These are phyloP conservation scores for Anthracocystis walkeri DNA, from an alignment of 1,284 basidiomycete species.

Conservation along the genomic window DNA sequence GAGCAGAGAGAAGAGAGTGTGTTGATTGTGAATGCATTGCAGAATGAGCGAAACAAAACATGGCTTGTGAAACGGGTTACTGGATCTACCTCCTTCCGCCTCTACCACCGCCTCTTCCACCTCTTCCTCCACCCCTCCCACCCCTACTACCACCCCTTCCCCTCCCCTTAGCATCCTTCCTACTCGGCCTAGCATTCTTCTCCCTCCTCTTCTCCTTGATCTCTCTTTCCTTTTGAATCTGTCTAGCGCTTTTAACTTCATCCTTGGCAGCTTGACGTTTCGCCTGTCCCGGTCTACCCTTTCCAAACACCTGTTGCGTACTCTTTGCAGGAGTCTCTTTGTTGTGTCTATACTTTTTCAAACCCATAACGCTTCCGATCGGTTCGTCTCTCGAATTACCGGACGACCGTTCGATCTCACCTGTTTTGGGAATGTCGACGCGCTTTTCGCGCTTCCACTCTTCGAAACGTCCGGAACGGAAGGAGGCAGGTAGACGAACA, in stretches of 20 bases:
- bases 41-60: background rate
- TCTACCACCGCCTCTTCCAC: slow-evolving; percentile 9
- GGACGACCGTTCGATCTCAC: slow-evolving; percentile 76
- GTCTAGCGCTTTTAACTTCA: slow-evolving; percentile 58
- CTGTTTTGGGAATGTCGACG: slow-evolving; percentile 80
- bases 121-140: slow-evolving; percentile 9
- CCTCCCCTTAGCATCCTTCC: slow-evolving; percentile 29
- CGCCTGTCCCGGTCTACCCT: slow-evolving; percentile 48
- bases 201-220: slow-evolving; percentile 53
- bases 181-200: slow-evolving; percentile 65
- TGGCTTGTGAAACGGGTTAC: background rate
- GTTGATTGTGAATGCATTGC: background rate
- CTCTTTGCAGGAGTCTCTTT: slow-evolving; percentile 55
- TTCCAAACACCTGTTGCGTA: slow-evolving; percentile 40
- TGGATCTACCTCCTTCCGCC: slow-evolving; percentile 22
- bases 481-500: slow-evolving; percentile 89
- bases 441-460: slow-evolving; percentile 90
- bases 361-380: slow-evolving; percentile 72
- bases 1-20: background rate
- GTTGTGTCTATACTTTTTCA: slow-evolving; percentile 54
- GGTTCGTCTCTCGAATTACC: slow-evolving; percentile 17
- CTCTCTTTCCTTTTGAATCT: slow-evolving; percentile 63
- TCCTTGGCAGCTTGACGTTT: slow-evolving; percentile 46
- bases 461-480: slow-evolving; percentile 91
- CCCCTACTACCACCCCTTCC: slow-evolving; percentile 20